phyloP scores from a whole-genome alignment of 805 yeast species.

The Candida ipomoeae region DNA sequence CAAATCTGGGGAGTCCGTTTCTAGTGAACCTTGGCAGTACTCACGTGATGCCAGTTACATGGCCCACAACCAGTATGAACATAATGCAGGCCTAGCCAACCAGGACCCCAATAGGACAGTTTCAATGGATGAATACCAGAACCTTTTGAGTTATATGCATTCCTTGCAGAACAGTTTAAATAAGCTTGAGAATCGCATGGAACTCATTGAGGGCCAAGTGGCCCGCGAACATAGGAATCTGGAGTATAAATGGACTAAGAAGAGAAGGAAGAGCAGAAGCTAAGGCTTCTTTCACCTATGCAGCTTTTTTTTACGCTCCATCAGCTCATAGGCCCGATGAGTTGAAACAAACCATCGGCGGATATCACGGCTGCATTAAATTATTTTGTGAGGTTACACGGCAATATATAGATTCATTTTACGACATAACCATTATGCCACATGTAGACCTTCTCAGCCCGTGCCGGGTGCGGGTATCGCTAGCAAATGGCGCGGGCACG shows the following conservation, averaged over 20 bases:
- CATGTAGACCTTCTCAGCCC: background rate
- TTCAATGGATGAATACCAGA: slow-evolving; percentile 29
- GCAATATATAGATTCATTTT: background rate
- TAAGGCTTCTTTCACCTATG: background rate
- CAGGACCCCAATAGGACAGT: slow-evolving; percentile 16
- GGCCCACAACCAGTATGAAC: background rate
- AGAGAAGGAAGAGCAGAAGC: background rate
- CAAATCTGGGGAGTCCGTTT: background rate
- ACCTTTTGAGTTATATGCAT: slow-evolving; percentile 32
- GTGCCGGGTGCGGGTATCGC: background rate
- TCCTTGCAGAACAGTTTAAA: slow-evolving; percentile 26
- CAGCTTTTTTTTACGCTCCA: background rate
- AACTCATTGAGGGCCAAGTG: slow-evolving; percentile 24
- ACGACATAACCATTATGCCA: background rate
- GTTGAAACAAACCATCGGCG: background rate
- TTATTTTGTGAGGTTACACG: background rate
- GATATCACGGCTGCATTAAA: background rate
- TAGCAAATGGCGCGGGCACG: background rate
- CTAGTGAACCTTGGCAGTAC: slow-evolving; percentile 1
- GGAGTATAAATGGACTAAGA: slow-evolving; percentile 1
- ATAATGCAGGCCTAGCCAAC: background rate
- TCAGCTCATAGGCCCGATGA: background rate
- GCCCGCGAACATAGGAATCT: slow-evolving; percentile 12
- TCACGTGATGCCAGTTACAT: background rate
- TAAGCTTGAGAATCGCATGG: slow-evolving; percentile 24